phyloP scores from a whole-genome alignment of 305 asterid genomes.

The Fraxinus platypoda region DNA sequence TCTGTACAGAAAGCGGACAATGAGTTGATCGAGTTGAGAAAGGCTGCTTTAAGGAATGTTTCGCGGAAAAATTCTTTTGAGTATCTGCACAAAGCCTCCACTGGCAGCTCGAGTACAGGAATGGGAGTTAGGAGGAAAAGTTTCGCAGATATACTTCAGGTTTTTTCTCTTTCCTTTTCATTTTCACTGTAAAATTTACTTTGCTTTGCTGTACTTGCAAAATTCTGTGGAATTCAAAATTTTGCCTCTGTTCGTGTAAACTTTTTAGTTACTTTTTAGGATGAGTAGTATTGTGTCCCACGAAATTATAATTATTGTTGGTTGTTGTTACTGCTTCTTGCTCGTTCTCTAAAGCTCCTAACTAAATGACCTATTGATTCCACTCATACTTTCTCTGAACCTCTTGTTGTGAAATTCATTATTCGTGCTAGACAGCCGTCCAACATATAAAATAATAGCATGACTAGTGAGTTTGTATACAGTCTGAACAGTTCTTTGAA shows the following conservation, averaged over 20 bases:
- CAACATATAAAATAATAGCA: neutral
- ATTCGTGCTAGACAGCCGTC: neutral
- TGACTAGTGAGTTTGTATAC: neutral
- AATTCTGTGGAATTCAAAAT: neutral
- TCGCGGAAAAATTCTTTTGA: conserved; percentile 60
- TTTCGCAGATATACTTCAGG: conserved; percentile 93
- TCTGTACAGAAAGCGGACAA: conserved; percentile 50
- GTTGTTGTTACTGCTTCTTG: neutral
- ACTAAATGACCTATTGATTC: neutral
- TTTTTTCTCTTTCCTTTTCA: conserved; percentile 20
- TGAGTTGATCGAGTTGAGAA: conserved; percentile 61
- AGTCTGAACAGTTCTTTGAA: neutral
- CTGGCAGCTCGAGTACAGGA: conserved; percentile 42
- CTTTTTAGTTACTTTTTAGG: neutral
- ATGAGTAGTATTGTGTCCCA: neutral
- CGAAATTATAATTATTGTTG: neutral
- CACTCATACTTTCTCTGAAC: neutral
- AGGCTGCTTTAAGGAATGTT: conserved; percentile 57
- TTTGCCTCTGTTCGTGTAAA: neutral
- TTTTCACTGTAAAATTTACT: neutral
- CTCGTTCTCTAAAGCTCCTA: neutral
- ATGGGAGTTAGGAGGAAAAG: conserved; percentile 77
- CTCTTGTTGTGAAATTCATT: neutral
- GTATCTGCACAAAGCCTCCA: conserved; percentile 36
- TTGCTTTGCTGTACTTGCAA: neutral